These are phyloP conservation scores for Solanum sejunctum DNA, from an alignment of 257 asterid genomes.

Conservation along the genomic window DNA sequence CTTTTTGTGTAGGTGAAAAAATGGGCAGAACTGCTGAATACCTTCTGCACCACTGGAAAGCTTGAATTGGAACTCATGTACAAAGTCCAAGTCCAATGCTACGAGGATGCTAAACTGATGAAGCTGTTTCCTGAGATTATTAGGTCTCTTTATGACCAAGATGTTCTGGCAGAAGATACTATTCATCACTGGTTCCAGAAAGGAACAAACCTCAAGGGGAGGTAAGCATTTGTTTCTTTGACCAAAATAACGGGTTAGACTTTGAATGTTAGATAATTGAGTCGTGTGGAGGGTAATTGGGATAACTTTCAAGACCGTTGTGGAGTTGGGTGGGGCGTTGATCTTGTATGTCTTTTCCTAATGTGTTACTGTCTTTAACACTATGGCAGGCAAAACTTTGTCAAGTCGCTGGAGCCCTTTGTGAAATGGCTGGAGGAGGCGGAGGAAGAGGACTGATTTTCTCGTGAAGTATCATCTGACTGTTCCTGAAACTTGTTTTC, in stretches of 20 bases:
- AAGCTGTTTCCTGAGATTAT: constrained; percentile 89
- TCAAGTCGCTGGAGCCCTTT: constrained; percentile 88
- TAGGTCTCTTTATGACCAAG: constrained; percentile 87
- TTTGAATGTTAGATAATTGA: neutral
- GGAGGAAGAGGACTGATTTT: constrained; percentile 65
- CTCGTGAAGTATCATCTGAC: neutral
- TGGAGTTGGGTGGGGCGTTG: neutral
- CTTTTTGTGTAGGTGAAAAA: constrained; percentile 51
- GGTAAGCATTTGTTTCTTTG: constrained; percentile 23
- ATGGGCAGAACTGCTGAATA: constrained; percentile 74
- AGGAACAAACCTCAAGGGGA: constrained; percentile 89
- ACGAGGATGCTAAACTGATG: constrained; percentile 94
- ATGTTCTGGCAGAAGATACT: constrained; percentile 93
- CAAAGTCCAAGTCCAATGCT: constrained; percentile 94
- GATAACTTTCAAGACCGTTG: neutral
- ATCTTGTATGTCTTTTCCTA: neutral
- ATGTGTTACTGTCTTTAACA: neutral
- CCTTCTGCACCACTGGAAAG: constrained; percentile 81
- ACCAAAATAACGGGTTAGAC: neutral
- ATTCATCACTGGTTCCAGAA: constrained; percentile 93
- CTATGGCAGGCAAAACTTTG: constrained; percentile 63
- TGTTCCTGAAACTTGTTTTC: neutral
- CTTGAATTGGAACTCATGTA: constrained; percentile 88
- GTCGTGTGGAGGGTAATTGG: neutral
- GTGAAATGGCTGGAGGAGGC: constrained; percentile 99